Conservation (phyloP, 768 basidiomycete species). For the Mycena alexandri region DNA sequence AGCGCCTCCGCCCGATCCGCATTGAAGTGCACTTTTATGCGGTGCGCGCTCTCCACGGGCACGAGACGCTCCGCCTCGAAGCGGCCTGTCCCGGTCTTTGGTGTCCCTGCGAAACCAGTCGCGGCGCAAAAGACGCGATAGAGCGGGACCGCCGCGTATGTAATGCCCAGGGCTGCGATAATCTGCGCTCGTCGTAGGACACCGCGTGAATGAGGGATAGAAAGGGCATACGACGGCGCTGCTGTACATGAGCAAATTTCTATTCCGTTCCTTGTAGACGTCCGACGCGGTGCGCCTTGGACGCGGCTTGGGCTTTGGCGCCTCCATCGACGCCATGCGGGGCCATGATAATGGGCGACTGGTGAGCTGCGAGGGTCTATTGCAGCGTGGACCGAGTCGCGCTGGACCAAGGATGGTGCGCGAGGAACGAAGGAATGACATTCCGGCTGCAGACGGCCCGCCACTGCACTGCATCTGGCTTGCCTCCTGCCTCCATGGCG, state of each 20-base stretch:
- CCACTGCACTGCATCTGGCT: not conserved
- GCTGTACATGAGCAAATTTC: slow-evolving; percentile 85
- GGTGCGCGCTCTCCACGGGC: slow-evolving; percentile 72
- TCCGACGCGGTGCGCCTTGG: slow-evolving; percentile 41
- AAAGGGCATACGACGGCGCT: slow-evolving; percentile 76
- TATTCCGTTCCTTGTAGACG: slow-evolving; percentile 70
- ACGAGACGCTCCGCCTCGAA: slow-evolving; percentile 90
- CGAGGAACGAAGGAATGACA: slow-evolving; percentile 31
- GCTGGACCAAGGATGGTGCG: slow-evolving; percentile 8
- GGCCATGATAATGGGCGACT: slow-evolving; percentile 24
- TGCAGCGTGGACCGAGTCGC: slow-evolving; percentile 10
- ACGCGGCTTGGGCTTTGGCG: slow-evolving; percentile 27
- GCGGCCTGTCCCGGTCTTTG: slow-evolving; percentile 87
- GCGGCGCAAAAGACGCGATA: slow-evolving; percentile 99
- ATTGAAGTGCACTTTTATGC: slow-evolving; percentile 96
- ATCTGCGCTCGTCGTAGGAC: slow-evolving; percentile 62
- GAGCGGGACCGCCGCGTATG: slow-evolving; percentile 97
- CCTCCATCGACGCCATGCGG: slow-evolving; percentile 23
- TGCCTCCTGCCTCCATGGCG: slow-evolving; percentile 39
- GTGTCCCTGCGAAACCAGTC: slow-evolving; percentile 96
- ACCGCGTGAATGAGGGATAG: slow-evolving; percentile 6
- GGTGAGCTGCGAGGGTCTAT: slow-evolving; percentile 21
- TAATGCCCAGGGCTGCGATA: slow-evolving; percentile 80
- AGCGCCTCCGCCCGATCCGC: slow-evolving; percentile 90
- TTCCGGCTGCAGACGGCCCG: not conserved